Evolutionary conservation across 1,284 basidiomycete species (phyloP).

Genomic region (Inonotus hispidus): DNA sequence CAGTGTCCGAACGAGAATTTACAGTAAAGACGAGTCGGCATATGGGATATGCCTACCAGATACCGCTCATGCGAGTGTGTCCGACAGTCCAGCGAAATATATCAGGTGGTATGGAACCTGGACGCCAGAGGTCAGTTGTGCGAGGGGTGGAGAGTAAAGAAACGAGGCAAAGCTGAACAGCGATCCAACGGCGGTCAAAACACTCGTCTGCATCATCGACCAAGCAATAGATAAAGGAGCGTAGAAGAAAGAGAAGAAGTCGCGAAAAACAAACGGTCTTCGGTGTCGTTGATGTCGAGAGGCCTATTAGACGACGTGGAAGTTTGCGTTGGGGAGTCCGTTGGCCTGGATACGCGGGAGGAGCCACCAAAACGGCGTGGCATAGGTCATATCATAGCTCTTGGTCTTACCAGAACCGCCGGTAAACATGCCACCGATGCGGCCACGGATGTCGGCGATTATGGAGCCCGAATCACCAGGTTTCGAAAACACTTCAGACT

Average conservation of each 20-base stretch:
- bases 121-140: slow-evolving; percentile 21
- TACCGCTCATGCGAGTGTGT: slow-evolving; percentile 2
- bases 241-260: background rate
- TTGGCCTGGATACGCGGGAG: slow-evolving; percentile 25
- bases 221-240: background rate
- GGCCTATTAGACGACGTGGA: slow-evolving; percentile 10
- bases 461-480: slow-evolving; percentile 25
- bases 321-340: slow-evolving; percentile 21
- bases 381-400: slow-evolving; percentile 29
- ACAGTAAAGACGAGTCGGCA: background rate
- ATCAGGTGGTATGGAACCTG: slow-evolving; percentile 21
- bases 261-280: background rate
- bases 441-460: slow-evolving; percentile 21
- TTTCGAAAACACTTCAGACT: slow-evolving; percentile 21
- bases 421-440: slow-evolving; percentile 32
- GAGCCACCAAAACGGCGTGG: slow-evolving; percentile 32
- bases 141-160: slow-evolving; percentile 11
- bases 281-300: background rate
- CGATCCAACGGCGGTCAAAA: too few species aligned
- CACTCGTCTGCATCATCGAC: too few species aligned
- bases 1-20: background rate
- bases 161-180: too few species aligned
- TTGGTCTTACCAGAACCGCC: slow-evolving; percentile 29
- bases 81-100: slow-evolving; percentile 19
- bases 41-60: background rate